Base-by-base conservation (phyloP, 768 basidiomycete species). In the Pleurotus pulmonarius region DNA sequence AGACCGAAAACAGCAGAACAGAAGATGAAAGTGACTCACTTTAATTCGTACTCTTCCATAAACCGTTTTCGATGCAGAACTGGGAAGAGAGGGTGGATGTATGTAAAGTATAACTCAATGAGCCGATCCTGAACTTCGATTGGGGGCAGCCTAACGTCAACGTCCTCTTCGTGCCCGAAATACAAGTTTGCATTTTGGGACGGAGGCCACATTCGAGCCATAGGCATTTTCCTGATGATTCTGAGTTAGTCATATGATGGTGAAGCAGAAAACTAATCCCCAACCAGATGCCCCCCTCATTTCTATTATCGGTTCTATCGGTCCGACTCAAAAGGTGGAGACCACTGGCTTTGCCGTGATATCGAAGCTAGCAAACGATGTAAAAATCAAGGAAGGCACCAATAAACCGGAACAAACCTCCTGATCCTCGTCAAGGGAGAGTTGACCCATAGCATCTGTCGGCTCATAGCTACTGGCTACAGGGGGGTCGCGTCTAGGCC, bases 1-100 rank as follows among this genome's bases (percentile, higher is more conserved):
- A 11, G 25, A n/a, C n/a, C 15, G 40, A 26, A 54, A 40, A 15
- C 49, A 9, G 20, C 16, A 37, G 47, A 44, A n/a, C 7, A 11
- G 13, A 18, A 40, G 16, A 55, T 37, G 57, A 60, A 20, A 20
- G 20, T 22, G 52, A 34, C 71, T 62, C 61, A 83, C 85, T 78
- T 79, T 13, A 73, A 69, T 39, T 75, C 71, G 64, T 83, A 93
- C 59, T 88, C 85, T 15, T 79, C 69, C 61, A 89, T 66, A 68
- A 94, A 92, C 18, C 81, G 78, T 11, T 69, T 72, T 69, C 86
- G 89, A 69, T 90, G 83, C n/a, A 94, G 70, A 46, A 94, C 77
- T 5, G 93, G 94, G 63, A 90, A 89, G 52, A 85, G 77, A 5
- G 93, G 92, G 61, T 95, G 92, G 26, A 89, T 85, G 63, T 92